Base-by-base conservation (phyloP, 441 rosid genomes). In the Lepidium campestre region DNA sequence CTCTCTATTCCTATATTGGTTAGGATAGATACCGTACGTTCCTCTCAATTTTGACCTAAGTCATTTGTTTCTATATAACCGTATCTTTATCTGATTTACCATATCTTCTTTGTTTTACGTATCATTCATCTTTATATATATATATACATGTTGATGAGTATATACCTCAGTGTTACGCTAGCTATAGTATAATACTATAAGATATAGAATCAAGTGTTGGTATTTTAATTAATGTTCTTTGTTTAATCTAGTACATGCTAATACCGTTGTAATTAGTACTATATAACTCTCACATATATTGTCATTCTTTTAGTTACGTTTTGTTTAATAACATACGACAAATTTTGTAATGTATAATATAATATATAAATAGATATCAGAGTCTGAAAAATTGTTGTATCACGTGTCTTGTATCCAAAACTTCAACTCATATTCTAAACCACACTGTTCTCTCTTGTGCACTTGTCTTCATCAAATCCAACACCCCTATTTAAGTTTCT, bases 401-500 rank as follows among this genome's bases (percentile, higher is more conserved):
- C 73, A 61, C 77, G 62, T 64, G 65, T 52, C 54, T 44, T 45
- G 65, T 57, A 65, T 50, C 46, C 71, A 67, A 71, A 47, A 68
- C 67, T 40, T 70, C 55, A 49, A 23, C 23, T 22, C 23, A 3
- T 1, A 62, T 20, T 65, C 71, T 67, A 69, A 62, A 67, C 81
- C 83, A 22, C 83, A 74, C 75, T 72, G 73, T 80, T 82, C 75
- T 79, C 83, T 78, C 83, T 77, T 57, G 62, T 72, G 88, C 87
- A 70, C 69, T 81, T 88, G 96, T 88, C 98, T 70, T 86, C 81
- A 59, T 79, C 88, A 79, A 70, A 68, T 80, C 87, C 93, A 88
- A 86, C 93, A 81, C 78, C 87, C 73, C 79, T 83, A 72, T 79
- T 87, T 77, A 65, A 74, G 80, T 75, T 58, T 81, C 65, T 71